Evolutionary conservation across 2,329 filamentous ascomycete species (phyloP).

Genomic region (Penicillium crustosum): DNA sequence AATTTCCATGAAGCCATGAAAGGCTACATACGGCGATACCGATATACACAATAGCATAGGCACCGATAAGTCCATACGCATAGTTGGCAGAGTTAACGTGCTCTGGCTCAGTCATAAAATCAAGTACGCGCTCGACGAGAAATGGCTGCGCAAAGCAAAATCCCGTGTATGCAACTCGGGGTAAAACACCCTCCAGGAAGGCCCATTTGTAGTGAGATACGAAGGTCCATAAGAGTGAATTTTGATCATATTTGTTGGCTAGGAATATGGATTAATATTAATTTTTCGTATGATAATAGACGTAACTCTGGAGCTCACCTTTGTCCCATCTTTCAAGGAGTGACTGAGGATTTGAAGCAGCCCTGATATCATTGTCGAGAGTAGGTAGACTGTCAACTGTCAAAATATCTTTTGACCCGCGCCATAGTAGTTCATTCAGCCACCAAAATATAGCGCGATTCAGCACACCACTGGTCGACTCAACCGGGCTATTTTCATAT

Average conservation of each 20-base stretch:
- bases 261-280: constrained; percentile 3
- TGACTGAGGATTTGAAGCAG: constrained; percentile 31
- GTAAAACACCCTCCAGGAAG: constrained; percentile 29
- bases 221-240: constrained; percentile 23
- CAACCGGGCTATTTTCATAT: constrained; percentile 17
- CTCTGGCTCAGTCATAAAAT: constrained; percentile 22
- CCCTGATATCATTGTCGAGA: constrained; percentile 35
- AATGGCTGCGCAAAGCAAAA: constrained; percentile 51
- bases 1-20: neutral
- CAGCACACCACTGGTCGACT: constrained; percentile 27
- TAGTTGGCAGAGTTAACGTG: constrained; percentile 25
- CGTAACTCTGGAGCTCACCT: constrained; percentile 13
- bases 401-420: constrained; percentile 34
- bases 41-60: constrained; percentile 40
- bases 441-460: constrained; percentile 38
- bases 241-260: constrained; percentile 18
- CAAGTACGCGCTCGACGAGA: constrained; percentile 35
- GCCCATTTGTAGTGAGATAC: constrained; percentile 21
- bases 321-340: constrained; percentile 35
- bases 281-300: neutral
- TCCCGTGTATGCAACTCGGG: constrained; percentile 41
- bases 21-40: constrained; percentile 36
- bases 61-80: constrained; percentile 40
- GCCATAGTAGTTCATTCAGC: constrained; percentile 36
- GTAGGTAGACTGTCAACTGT: constrained; percentile 43